Evolutionary conservation across 768 basidiomycete genomes (phyloP).

Genomic region (Leucosporidium yakuticum): DNA sequence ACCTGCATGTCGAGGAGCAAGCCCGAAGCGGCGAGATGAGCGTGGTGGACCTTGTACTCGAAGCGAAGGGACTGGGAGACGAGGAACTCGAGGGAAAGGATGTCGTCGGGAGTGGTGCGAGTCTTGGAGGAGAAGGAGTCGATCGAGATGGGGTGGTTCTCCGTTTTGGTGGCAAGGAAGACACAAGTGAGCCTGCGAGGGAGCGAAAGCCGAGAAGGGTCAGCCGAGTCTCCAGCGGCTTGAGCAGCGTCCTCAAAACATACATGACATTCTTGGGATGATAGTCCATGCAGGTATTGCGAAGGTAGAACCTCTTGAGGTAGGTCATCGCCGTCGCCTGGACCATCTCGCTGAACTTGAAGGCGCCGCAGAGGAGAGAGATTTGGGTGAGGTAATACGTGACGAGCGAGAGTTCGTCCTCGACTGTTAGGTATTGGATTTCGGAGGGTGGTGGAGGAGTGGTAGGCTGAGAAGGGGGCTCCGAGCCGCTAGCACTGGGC

Average conservation of each 20-base stretch:
- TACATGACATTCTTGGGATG: conserved; percentile 99
- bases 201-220: too few relatives aligned
- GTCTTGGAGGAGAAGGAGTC: conserved; percentile 71
- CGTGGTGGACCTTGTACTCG: conserved; percentile 89
- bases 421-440: conserved; percentile 66
- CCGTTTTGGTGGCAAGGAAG: conserved; percentile 94
- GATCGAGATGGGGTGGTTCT: conserved; percentile 84
- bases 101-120: conserved; percentile 64
- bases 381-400: conserved; percentile 83
- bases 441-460: conserved; percentile 41
- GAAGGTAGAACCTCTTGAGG: conserved; percentile 91
- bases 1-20: conserved; percentile 85
- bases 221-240: background rate
- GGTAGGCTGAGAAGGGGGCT: conserved; percentile 4
- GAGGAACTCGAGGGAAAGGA: conserved; percentile 90
- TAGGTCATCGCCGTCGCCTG: conserved; percentile 88
- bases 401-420: conserved; percentile 82
- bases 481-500: conserved; percentile 3
- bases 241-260: conserved; percentile 36
- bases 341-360: conserved; percentile 84
- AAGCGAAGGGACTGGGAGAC: conserved; percentile 90
- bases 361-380: conserved; percentile 68
- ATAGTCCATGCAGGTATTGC: conserved; percentile 99
- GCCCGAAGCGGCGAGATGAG: conserved; percentile 81
- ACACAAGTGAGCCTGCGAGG: conserved; percentile 82